Evolutionary conservation across 2,329 filamentous ascomycete genomes (phyloP), one percentile per base, ranked within the genome.

Genomic region (Paracoccidioides lutzii): DNA sequence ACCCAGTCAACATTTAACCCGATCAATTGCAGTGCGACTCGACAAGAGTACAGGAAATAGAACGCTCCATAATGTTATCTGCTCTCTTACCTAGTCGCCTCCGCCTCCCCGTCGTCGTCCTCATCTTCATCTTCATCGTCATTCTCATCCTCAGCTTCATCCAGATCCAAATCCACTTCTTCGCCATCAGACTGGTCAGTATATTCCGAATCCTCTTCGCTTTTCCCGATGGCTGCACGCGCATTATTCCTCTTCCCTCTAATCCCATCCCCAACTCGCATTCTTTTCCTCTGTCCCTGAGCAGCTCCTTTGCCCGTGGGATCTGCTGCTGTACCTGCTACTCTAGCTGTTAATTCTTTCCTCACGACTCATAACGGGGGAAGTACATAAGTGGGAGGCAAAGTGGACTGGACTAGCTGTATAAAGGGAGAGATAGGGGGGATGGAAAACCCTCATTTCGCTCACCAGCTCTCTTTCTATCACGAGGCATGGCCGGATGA

Each of bases 61-160:
- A 2, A 5, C 32, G n/a, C 12, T 10, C 38, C 33, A 12, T 38
- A 54, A 8, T 12, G 4, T 7, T 32, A 40, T 38, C 15, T n/a
- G 33, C 12, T 46, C n/a, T 37, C 46, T 40, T 54, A 59, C 58
- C 52, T 58, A n/a, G 55, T 56, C 12, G 52, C 55, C 42, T 59
- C 57, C 37, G 56, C 28, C n/a, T 43, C 59, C 32, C 41, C 44
- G 5, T 48, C 30, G 28, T 49, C 57, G 32, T 57, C 56, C n/a
- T 58, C 43, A 15, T 57, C 55, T 1, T 28, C 40, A 4, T 55
- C 57, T n/a, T 55, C 46, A 9, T 44, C 48, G 32, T 43, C 49
- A 28, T 30, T 37, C 4, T 54, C 52, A 35, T 55, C 53, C 42
- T 49, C 46, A 37, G 12, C 22, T 6, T 4, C 46, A 12, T 9